A percentile compares a stretch with the other conserved stretches of the same genome.
These are phyloP conservation scores for Myxozyma kluyveri DNA, from an alignment of 805 yeast species.

Conservation along the genomic window DNA sequence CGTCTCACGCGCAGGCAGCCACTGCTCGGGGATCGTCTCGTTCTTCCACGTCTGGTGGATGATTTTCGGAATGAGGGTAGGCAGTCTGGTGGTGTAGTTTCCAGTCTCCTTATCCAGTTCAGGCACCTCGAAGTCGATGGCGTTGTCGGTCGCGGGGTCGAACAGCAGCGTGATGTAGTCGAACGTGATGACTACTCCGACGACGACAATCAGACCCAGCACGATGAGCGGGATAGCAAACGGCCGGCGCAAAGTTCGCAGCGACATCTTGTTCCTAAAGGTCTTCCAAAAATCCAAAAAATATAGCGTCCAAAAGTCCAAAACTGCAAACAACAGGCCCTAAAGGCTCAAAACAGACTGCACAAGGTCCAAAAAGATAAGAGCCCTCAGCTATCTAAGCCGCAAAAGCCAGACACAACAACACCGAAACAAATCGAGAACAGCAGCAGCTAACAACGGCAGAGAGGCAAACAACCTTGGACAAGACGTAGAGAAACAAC, in stretches of 20 bases:
- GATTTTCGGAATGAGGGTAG: slow-evolving; percentile 75
- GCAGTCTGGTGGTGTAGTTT: slow-evolving; percentile 4
- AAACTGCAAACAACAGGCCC: too few species aligned
- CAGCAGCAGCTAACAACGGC: too few species aligned
- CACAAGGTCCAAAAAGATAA: too few species aligned
- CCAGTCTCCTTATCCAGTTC: slow-evolving; percentile 12
- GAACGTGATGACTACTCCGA: slow-evolving; percentile 23
- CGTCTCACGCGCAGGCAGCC: slow-evolving; percentile 74
- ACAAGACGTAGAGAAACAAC: too few species aligned
- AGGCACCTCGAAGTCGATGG: slow-evolving; percentile 24
- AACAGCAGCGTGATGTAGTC: slow-evolving; percentile 29
- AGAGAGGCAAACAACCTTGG: too few species aligned
- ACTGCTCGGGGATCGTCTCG: slow-evolving; percentile 69
- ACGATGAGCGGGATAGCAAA: slow-evolving; percentile 20
- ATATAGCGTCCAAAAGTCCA: too few species aligned
- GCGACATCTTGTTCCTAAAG: too few species aligned
- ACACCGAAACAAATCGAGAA: too few species aligned
- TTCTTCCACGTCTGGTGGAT: slow-evolving; percentile 93
- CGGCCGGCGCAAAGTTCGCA: slow-evolving; percentile 14
- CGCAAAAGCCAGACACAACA: too few species aligned
- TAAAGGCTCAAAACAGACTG: too few species aligned
- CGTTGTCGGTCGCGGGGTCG: slow-evolving; percentile 29
- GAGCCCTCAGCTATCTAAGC: too few species aligned
- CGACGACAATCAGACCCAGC: slow-evolving; percentile 21
- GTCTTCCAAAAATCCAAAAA: too few species aligned